Base-by-base conservation (phyloP, 2,329 filamentous ascomycete species). In the Pseudocercospora fijiensis region DNA sequence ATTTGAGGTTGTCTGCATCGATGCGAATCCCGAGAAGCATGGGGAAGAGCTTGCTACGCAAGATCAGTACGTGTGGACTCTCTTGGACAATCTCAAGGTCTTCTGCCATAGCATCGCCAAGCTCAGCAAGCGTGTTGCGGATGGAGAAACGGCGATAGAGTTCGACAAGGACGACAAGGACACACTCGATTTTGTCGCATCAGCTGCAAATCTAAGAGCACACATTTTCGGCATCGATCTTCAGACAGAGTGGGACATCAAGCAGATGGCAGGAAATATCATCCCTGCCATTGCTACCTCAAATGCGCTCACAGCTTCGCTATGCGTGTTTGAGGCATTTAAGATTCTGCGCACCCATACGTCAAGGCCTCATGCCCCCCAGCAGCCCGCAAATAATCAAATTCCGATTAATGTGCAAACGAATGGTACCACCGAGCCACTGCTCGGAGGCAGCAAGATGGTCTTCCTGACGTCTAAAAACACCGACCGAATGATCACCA, bases 231-330 rank as follows among this genome's bases (percentile, higher is more conserved):
- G 88, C 61, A 96, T 99, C 63, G 90, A 94, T 60, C 80, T 83
- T 4, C 94, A 92, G 76, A 96, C 92, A 22, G 92, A 96, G 64
- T 99, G 98, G 74, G 93, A 98, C 74, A 93, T 95, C 72, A 99
- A 99, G 80, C 86, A 99, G 78, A 99, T 98, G 94, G 95, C 95
- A 3, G 95, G 95, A 60, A 99, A 99, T 76, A 99, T 99, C 72
- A 99, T 99, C 65, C 95, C 95, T 1, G 95, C 95, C 1, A 99
- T 99, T 74, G 95, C 95, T 4, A 99, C 95, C 0, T 98, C 95
- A 0, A 99, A 99, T 76, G 95, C 95, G 16, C 96, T 98, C 76
- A 94, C 95, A 1, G 95, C 95, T 16, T 90, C 92, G 11, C 84
- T 99, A 9, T 98, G 93, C 74, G 92, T 98, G 6, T 80, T 99